Percentiles rank a stretch among this genome's conserved stretches.
Evolutionary conservation across 768 basidiomycete genomes (phyloP).

Genomic region (Hygrocybe punicea): DNA sequence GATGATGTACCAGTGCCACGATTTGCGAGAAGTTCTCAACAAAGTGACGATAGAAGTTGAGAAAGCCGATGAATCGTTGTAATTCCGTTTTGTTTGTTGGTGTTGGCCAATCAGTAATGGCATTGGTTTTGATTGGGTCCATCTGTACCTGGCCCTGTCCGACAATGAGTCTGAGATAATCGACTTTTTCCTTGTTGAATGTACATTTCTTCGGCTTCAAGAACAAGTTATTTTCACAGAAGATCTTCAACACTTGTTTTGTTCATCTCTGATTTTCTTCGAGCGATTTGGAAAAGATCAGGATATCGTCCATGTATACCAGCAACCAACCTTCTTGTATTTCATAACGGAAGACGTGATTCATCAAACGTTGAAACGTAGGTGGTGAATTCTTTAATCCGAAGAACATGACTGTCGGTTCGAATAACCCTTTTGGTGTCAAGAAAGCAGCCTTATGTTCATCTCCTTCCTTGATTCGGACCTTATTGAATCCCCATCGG

Average conservation of each 20-base stretch:
- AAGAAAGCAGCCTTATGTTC: constrained; percentile 13
- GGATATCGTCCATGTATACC: constrained; percentile 45
- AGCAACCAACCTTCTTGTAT: constrained; percentile 29
- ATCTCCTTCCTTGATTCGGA: constrained; percentile 7
- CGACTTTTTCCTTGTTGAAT: constrained; percentile 19
- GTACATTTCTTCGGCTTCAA: constrained; percentile 38
- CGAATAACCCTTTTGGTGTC: constrained; percentile 9
- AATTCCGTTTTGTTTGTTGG: constrained; percentile 21
- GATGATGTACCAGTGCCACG: constrained; percentile 20
- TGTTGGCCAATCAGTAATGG: constrained; percentile 29
- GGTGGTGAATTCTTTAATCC: constrained; percentile 24
- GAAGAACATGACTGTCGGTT: constrained; percentile 13
- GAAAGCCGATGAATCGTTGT: constrained; percentile 35
- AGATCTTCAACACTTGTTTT: constrained; percentile 21
- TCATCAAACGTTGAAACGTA: constrained; percentile 13
- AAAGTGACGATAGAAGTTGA: constrained; percentile 39
- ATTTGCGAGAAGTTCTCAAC: constrained; percentile 29
- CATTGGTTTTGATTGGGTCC: constrained; percentile 34
- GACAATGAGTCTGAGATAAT: constrained; percentile 29
- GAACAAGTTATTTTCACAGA: constrained; percentile 33
- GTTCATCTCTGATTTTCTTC: constrained; percentile 17
- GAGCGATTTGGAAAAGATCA: constrained; percentile 27
- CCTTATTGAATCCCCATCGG: constrained; percentile 20
- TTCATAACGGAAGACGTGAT: constrained; percentile 16
- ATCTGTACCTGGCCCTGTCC: constrained; percentile 17